Base-by-base conservation (phyloP, 1,284 basidiomycete genomes). In the Marasmius fiardii region DNA sequence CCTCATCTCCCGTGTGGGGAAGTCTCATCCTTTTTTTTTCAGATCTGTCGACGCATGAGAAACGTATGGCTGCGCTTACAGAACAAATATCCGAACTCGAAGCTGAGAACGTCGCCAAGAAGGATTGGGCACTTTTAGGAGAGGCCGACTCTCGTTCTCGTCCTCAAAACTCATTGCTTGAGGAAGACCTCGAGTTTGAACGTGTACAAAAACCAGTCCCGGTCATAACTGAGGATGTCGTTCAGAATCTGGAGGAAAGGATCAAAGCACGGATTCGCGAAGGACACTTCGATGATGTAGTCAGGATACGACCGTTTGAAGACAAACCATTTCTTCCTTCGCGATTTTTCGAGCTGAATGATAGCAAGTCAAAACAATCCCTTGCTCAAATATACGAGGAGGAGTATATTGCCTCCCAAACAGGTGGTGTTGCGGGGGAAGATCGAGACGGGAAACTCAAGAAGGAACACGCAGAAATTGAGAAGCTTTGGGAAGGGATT, bases 371-470 rank as follows among this genome's bases (percentile, higher is more conserved):
- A 5, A 78, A 83, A 14, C 90, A 95, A 70, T 95, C 92, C 0
- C 82, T 99, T 34, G 95, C 95, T 6, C 92, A 99, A 73, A 92
- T 98, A 57, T 99, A 99, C 72, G 97, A 98, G 69, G 89, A 92
- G 60, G 95, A 97, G 61, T 99, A 91, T 71, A 78, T 87, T 50
- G 83, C 85, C 1, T 80, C 82, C 20, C 80, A 81, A 62, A 73
- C 72, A n/a, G 83, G 75, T 53, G 84, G 79, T 18, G 69, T 76
- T 0, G 68, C 74, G 10, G 74, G 74, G 2, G 90, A 95, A 61
- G 91, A 94, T 63, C 80, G 93, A 1, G 95, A 99, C 64, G 92
- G 88, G 23, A 95, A 93, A 71, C 77, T 99, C 26, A 78, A 81
- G 64, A 90, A 92, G 67, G 93, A 97, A 70, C 96, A 98, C 68